Conservation (phyloP, 768 basidiomycete species). For the Hygrophorus russula region DNA sequence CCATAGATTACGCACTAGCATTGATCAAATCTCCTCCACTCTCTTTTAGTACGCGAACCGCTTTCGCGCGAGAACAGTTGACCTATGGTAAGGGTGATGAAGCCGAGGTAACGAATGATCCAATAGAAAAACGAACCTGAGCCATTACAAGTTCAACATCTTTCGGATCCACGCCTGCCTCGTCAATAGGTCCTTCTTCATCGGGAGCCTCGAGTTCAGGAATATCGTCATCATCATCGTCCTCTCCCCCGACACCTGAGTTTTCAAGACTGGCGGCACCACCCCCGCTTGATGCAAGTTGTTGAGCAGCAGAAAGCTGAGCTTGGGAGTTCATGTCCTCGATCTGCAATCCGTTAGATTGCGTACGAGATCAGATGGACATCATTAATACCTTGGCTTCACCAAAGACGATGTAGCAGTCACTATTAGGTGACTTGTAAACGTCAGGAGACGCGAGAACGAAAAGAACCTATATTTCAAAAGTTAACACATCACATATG, state of each 20-base stretch:
- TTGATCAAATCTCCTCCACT: conserved; percentile 92
- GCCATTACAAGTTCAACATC: conserved; percentile 93
- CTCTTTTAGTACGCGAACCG: conserved; percentile 82
- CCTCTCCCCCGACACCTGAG: conserved; percentile 40
- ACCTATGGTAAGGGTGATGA: conserved; percentile 40
- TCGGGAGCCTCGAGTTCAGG: conserved; percentile 78
- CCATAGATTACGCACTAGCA: conserved; percentile 65
- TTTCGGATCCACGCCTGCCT: conserved; percentile 83
- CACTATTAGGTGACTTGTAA: conserved; percentile 94
- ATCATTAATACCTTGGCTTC: conserved; percentile 67
- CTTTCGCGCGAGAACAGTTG: conserved; percentile 84
- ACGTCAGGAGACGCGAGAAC: conserved; percentile 92
- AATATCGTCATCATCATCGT: conserved; percentile 71
- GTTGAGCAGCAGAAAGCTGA: conserved; percentile 70
- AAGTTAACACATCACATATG: neutral
- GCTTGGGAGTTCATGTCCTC: conserved; percentile 83
- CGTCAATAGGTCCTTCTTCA: conserved; percentile 74
- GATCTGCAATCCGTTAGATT: conserved; percentile 31
- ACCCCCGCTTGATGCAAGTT: conserved; percentile 47
- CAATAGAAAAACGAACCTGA: conserved; percentile 19
- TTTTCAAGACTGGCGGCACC: conserved; percentile 37
- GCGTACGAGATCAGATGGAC: neutral
- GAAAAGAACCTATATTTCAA: conserved; percentile 57
- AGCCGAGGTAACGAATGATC: neutral
- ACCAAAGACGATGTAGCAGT: conserved; percentile 98